Percentiles rank a stretch among this genome's conserved stretches.
phyloP scores from a whole-genome alignment of 768 basidiomycete species.

The Boletus sp. region DNA sequence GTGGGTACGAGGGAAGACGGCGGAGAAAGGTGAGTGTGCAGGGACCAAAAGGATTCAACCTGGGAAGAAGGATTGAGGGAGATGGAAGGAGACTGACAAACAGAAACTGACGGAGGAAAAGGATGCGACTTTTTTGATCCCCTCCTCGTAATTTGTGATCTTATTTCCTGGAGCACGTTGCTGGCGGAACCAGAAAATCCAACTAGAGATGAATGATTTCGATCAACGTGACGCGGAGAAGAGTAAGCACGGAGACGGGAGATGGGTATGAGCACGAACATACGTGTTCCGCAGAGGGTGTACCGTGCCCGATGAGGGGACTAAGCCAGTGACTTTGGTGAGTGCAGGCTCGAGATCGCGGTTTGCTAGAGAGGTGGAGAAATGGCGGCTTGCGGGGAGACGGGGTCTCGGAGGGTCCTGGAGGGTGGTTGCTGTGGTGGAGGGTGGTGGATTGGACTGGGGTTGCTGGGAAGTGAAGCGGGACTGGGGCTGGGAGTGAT shows the following conservation, averaged over 20 bases:
- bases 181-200: conserved; percentile 91
- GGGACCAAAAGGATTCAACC: conserved; percentile 95
- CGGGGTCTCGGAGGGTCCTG: conserved; percentile 40
- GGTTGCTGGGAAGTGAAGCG: conserved; percentile 60
- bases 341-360: conserved; percentile 30
- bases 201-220: conserved; percentile 44
- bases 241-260: conserved; percentile 14
- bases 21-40: conserved; percentile 87
- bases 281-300: conserved; percentile 87
- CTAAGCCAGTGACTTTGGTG: conserved; percentile 37
- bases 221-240: conserved; percentile 13
- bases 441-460: conserved; percentile 12
- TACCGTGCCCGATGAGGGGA: conserved; percentile 36
- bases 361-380: conserved; percentile 58
- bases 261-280: conserved; percentile 43
- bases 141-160: conserved; percentile 88
- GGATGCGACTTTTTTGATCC: conserved; percentile 87
- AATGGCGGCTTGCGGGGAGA: conserved; percentile 65
- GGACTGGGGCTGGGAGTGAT: conserved; percentile 64
- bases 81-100: not conserved
- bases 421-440: not conserved
- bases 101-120: conserved; percentile 71
- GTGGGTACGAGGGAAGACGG: conserved; percentile 84
- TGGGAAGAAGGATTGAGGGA: conserved; percentile 29
- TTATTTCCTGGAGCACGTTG: conserved; percentile 89